Evolutionary conservation across 192 early-diverging fungal genomes (phyloP).

Genomic region (Coemansia sp.): DNA sequence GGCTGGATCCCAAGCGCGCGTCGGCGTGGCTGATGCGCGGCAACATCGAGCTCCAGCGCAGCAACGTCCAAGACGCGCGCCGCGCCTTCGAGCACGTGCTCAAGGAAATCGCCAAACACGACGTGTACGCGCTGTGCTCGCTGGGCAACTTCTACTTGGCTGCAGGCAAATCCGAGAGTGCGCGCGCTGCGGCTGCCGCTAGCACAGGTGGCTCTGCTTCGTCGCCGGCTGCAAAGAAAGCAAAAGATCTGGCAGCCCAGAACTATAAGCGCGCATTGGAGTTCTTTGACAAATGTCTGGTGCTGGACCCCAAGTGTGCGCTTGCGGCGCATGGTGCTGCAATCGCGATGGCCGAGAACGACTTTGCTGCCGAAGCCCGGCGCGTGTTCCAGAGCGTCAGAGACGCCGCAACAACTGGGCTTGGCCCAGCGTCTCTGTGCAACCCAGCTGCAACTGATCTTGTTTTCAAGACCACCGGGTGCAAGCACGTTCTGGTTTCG

Average conservation of each 20-base stretch:
- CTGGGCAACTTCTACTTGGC: conserved; percentile 81
- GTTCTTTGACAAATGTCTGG: conserved; percentile 78
- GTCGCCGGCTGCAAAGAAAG: conserved; percentile 20
- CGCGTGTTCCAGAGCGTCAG: conserved; percentile 69
- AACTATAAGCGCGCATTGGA: conserved; percentile 73
- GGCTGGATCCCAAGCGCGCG: conserved; percentile 62
- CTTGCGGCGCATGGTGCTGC: conserved; percentile 87
- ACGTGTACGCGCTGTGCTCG: conserved; percentile 75
- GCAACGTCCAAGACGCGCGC: conserved; percentile 67
- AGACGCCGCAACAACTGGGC: conserved; percentile 53
- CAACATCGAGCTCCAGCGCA: conserved; percentile 61
- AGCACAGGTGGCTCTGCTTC: conserved; percentile 5
- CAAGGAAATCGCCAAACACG: conserved; percentile 74
- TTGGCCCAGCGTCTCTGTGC: conserved; percentile 27
- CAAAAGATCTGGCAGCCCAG: conserved; percentile 19
- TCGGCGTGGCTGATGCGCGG: conserved; percentile 77
- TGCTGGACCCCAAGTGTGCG: conserved; percentile 68
- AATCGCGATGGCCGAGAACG: conserved; percentile 78
- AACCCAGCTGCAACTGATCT: conserved; percentile 19
- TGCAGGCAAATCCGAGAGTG: conserved; percentile 59
- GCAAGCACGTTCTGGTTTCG: neutral
- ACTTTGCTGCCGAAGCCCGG: conserved; percentile 61
- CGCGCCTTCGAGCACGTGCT: conserved; percentile 79
- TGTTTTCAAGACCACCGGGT: conserved; percentile 26
- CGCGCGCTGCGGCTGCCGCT: neutral